Percentiles rank a stretch among this genome's conserved stretches.
Evolutionary conservation across 2,329 filamentous ascomycete genomes (phyloP).

Genomic region (Fusarium illudens): DNA sequence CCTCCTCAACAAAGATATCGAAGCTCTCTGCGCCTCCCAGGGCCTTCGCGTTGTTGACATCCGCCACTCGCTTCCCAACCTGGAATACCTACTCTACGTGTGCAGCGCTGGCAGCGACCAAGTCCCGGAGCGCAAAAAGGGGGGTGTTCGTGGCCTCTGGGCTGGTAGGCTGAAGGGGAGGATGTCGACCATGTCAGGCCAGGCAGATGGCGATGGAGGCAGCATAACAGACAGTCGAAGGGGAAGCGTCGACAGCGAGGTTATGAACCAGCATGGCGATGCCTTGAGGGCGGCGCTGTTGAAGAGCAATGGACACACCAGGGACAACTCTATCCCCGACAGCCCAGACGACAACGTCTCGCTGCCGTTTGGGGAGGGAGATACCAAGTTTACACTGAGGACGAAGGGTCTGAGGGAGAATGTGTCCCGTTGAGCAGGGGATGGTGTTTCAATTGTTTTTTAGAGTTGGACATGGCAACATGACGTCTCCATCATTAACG

Average conservation of each 20-base stretch:
- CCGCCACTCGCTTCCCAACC: conserved; percentile 88
- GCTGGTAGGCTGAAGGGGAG: conserved; percentile 56
- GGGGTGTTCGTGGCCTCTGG: conserved; percentile 68
- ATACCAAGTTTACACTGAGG: conserved; percentile 59
- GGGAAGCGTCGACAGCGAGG: conserved; percentile 56
- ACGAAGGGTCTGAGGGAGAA: conserved; percentile 66
- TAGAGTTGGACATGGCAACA: neutral
- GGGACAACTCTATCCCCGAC: conserved; percentile 18
- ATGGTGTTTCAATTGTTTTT: neutral
- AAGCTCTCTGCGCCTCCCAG: conserved; percentile 70
- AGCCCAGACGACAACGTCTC: conserved; percentile 40
- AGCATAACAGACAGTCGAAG: conserved; percentile 52
- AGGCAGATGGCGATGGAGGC: conserved; percentile 49
- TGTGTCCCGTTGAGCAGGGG: conserved; percentile 38
- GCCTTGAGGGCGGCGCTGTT: conserved; percentile 50
- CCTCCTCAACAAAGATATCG: conserved; percentile 94
- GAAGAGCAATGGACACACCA: conserved; percentile 35
- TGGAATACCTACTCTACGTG: conserved; percentile 92
- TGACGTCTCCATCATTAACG: neutral
- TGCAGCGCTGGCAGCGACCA: conserved; percentile 79
- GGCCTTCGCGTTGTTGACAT: conserved; percentile 87
- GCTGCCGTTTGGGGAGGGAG: conserved; percentile 58
- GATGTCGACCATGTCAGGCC: conserved; percentile 42
- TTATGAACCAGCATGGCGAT: conserved; percentile 51
- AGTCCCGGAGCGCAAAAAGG: conserved; percentile 67